Evolutionary conservation across 2,329 filamentous ascomycete genomes (phyloP).

Genomic region (Fusarium praegraminearum): DNA sequence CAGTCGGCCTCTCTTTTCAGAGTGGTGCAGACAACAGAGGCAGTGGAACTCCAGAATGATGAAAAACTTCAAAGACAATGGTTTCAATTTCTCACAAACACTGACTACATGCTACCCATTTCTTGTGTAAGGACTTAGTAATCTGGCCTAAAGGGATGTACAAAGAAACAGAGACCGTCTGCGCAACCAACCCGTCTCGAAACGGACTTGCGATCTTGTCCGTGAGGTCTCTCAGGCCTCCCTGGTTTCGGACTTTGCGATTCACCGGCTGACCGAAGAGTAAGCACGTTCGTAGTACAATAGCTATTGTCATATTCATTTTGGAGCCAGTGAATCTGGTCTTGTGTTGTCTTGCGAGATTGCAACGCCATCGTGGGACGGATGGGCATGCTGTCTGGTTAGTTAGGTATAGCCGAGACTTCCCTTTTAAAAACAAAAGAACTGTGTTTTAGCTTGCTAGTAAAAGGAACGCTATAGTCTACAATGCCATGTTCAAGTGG

Average conservation of each 20-base stretch:
- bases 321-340: background rate
- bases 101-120: background rate
- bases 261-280: constrained; percentile 13
- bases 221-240: constrained; percentile 12
- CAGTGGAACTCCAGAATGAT: background rate
- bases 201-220: background rate
- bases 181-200: constrained; percentile 21
- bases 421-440: background rate
- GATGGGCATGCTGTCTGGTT: background rate
- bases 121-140: background rate
- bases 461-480: background rate
- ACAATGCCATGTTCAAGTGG: background rate
- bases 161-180: constrained; percentile 1
- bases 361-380: constrained; percentile 13
- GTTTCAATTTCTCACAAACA: background rate
- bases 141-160: background rate
- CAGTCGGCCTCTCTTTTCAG: background rate
- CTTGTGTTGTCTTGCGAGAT: constrained; percentile 7
- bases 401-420: constrained; percentile 1
- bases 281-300: constrained; percentile 21
- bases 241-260: constrained; percentile 9
- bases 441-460: background rate
- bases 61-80: background rate
- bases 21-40: background rate
- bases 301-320: background rate